Base-by-base conservation (phyloP, 495 filamentous ascomycete species). In the Melanomma pulvis-pyrius region DNA sequence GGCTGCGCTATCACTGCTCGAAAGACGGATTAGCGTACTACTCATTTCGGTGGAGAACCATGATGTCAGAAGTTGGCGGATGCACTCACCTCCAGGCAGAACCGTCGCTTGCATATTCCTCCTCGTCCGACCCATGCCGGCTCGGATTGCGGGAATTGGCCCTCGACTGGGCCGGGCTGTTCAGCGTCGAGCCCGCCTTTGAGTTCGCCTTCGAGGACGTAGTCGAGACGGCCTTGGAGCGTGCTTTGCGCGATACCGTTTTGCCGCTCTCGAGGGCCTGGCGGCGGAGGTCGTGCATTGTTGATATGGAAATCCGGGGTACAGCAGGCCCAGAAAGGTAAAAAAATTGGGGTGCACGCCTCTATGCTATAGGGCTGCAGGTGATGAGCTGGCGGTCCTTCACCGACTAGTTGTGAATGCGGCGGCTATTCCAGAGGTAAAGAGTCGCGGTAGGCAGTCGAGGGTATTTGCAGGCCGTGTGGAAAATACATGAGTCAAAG, bases 181-280 rank as follows among this genome's bases (percentile, higher is more conserved):
- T 81, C 28, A 82, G 82, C 39, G 84, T 83, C 1, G 89, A 92
- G 70, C 77, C 81, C 29, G 82, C 82, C 41, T 84, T 83, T 1
- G 90, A 92, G 70, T 76, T 82, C 22, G 78, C 79, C 50, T 85
- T 84, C 2, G 89, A 92, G 2, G 82, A 85, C 29, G 84, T 81
- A 17, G 83, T 82, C 1, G 91, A 90, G 12, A 86, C 85, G 50
- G 86, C 83, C 52, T 85, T 83, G 15, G 90, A 90, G 53, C 86
- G 88, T 7, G 92, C 92, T 79, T 96, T 97, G 73, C 89, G 87
- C 36, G 94, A 97, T 53, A 94, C 82, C 36, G 93, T 98, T 81
- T 98, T 98, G 74, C 87, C 87, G 79, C 88, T 90, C 80, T 93
- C 90, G 25, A 91, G 82, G 34, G 90, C 92, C 75, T 90, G 90